These are phyloP conservation scores for Trichoderma atrobrunneum DNA, from an alignment of 2,329 filamentous ascomycete species.

Conservation along the genomic window DNA sequence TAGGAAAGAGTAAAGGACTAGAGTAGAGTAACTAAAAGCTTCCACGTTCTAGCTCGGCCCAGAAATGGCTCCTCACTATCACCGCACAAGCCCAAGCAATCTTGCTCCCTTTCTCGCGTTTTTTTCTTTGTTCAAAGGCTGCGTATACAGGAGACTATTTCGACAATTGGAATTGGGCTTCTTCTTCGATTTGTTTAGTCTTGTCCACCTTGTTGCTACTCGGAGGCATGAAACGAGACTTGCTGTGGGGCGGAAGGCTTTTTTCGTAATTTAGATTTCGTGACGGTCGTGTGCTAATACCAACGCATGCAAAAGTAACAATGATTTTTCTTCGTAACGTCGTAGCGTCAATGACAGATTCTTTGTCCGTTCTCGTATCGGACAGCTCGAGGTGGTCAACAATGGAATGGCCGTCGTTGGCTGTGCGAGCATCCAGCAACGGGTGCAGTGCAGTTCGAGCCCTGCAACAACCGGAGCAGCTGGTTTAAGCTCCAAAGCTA, in stretches of 20 bases:
- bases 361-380: neutral
- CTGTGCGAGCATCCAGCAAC: slow-evolving; percentile 15
- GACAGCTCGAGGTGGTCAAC: neutral
- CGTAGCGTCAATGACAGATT: slow-evolving; percentile 8
- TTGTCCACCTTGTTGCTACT: slow-evolving; percentile 7
- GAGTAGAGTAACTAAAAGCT: slow-evolving; percentile 29
- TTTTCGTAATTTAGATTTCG: slow-evolving; percentile 27
- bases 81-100: slow-evolving; percentile 17
- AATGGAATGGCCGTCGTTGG: slow-evolving; percentile 20
- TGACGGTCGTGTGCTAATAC: slow-evolving; percentile 28
- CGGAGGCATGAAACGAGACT: slow-evolving; percentile 12
- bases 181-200: slow-evolving; percentile 12
- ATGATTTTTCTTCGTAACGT: slow-evolving; percentile 9
- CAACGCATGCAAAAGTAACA: slow-evolving; percentile 24
- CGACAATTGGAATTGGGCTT: neutral
- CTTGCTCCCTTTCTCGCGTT: neutral
- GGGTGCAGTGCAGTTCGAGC: slow-evolving; percentile 9
- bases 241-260: slow-evolving; percentile 21
- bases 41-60: slow-evolving; percentile 32
- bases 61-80: slow-evolving; percentile 10
- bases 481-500: neutral
- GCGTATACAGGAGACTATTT: neutral
- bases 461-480: slow-evolving; percentile 4
- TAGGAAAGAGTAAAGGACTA: slow-evolving; percentile 15
- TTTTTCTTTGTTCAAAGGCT: slow-evolving; percentile 10